Evolutionary conservation across 2,329 filamentous ascomycete genomes (phyloP), one percentile per base, ranked within the genome.

Genomic region (Clathrospora elynae): DNA sequence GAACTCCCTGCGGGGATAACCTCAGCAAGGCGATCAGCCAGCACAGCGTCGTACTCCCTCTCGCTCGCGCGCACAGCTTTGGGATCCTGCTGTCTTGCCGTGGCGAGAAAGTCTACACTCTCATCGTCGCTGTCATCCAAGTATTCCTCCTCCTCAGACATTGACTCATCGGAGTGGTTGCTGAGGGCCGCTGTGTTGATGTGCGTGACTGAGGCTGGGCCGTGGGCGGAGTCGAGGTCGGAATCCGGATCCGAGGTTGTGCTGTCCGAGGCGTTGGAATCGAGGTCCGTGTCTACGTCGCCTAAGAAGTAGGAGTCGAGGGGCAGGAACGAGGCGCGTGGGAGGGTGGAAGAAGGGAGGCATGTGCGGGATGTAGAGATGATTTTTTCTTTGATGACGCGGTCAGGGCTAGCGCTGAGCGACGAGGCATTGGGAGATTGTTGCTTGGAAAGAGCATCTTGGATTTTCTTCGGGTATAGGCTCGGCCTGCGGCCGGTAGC

Each of bases 311-410:
- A 57, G 2, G 66, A 69, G 28, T 71, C 67, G 32, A 71, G 64
- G 0, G 70, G 66, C 18, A 74, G 66, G 45, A 72, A 75, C 0
- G 73, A 72, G 1, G 75, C 70, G 1, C 73, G 72, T 2, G 75
- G 75, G 1, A 78, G 65, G 6, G 54, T 41, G 0, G 75, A 76
- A 9, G 66, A 73, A 0, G 72, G 71, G 5, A 77, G 33, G 77
- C 92, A 35, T 73, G 92, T 35, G 76, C 86, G 43, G 79, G 92
- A 49, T 73, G 87, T 43, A 75, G 89, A 53, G 72, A 86, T 28
- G 75, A 85, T 61, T 76, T 91, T 14, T 73, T 95, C 14, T 68
- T 80, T 42, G 84, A 96, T 74, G 2, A 61, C 38, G 2, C 46
- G 45, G 25, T 50, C 54, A 4, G 46, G 37, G 10, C 45, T 49